phyloP scores from a whole-genome alignment of 2,329 filamentous ascomycete species.

The Alternaria gansuensis region DNA sequence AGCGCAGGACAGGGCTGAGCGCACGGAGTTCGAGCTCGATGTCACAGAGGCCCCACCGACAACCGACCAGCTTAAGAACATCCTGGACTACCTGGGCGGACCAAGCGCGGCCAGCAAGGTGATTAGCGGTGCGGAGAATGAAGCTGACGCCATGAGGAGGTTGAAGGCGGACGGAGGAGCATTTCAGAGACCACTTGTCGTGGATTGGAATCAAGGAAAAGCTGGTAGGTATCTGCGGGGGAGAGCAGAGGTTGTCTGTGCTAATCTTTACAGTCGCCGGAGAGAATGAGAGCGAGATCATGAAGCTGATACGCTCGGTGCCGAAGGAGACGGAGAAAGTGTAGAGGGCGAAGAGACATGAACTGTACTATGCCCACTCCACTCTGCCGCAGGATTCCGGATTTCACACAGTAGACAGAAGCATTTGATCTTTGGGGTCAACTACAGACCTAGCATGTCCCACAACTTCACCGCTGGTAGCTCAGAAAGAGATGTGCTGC shows the following conservation, averaged over 20 bases:
- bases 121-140: conserved; percentile 75
- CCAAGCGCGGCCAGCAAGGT: conserved; percentile 67
- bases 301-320: conserved; percentile 76
- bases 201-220: conserved; percentile 94
- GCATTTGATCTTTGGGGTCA: background rate
- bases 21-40: conserved; percentile 83
- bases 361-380: conserved; percentile 15
- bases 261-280: conserved; percentile 63
- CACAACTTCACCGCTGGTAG: conserved; percentile 13
- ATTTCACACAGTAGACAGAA: background rate
- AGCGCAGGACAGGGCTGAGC: conserved; percentile 66
- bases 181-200: conserved; percentile 83
- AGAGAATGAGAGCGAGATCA: conserved; percentile 86
- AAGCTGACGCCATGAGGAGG: conserved; percentile 80
- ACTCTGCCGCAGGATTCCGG: background rate
- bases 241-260: background rate
- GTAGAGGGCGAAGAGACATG: conserved; percentile 18
- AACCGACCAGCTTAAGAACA: conserved; percentile 80
- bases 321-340: conserved; percentile 53
- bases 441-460: background rate
- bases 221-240: conserved; percentile 62
- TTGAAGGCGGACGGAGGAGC: conserved; percentile 73
- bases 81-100: conserved; percentile 80
- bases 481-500: conserved; percentile 1
- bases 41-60: conserved; percentile 84